Evolutionary conservation across 495 filamentous ascomycete species (phyloP).

Genomic region (Astrocystis sublimbata): DNA sequence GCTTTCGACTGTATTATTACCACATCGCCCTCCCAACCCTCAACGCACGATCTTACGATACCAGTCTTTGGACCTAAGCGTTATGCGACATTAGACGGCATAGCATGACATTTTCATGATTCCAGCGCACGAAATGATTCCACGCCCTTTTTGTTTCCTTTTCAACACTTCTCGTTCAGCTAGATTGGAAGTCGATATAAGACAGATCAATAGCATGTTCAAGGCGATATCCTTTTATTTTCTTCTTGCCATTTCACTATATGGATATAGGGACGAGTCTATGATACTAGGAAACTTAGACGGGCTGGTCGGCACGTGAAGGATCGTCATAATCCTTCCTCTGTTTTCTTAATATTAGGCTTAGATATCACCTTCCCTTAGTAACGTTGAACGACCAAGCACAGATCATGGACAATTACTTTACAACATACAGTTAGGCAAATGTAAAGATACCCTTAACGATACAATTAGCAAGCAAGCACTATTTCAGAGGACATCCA

Average conservation of each 20-base stretch:
- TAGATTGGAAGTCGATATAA: not conserved
- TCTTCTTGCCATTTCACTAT: not conserved
- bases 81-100: conserved; percentile 15
- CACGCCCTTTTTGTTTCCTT: not conserved
- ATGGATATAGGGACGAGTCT: not conserved
- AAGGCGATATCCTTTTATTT: not conserved
- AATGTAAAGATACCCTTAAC: conserved; percentile 14
- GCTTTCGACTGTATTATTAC: conserved; percentile 17
- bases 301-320: not conserved
- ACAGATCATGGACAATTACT: not conserved
- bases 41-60: conserved; percentile 20
- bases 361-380: not conserved
- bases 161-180: not conserved
- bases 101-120: conserved; percentile 12
- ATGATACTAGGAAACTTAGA: not conserved
- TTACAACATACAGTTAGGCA: not conserved
- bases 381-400: conserved; percentile 1
- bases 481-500: not conserved
- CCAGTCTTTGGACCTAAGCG: not conserved
- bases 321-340: not conserved
- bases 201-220: not conserved
- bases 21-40: not conserved
- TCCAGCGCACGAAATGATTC: conserved; percentile 13
- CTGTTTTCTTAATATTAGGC: not conserved
- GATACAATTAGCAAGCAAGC: not conserved